Percentiles rank a stretch among this genome's conserved stretches.
Conservation (phyloP, 202 grass and related monocot species). For the Hordeum pubiflorum region DNA sequence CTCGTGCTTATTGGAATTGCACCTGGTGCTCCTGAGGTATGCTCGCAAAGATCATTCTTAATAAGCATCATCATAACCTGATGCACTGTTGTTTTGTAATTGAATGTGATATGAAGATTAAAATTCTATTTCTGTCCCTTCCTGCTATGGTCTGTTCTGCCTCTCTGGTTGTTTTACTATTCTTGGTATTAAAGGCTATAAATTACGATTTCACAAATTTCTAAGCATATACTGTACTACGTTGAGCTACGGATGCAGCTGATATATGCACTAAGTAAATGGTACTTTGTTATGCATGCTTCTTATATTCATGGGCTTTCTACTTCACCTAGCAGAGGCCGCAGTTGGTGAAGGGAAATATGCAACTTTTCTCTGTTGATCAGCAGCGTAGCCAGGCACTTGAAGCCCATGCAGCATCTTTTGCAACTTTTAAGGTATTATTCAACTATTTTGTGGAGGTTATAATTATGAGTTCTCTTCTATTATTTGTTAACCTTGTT, state of each 20-base stretch:
- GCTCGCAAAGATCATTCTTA: neutral
- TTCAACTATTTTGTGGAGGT: neutral
- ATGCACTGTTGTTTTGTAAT: neutral
- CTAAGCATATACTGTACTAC: neutral
- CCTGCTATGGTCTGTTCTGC: neutral
- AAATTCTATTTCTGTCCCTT: neutral
- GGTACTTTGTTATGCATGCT: neutral
- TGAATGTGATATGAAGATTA: neutral
- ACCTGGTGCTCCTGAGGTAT: slow-evolving; percentile 82
- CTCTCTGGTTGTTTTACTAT: neutral
- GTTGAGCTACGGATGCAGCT: neutral
- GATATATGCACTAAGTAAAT: neutral
- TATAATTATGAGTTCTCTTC: slow-evolving; percentile 9
- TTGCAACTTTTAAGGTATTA: slow-evolving; percentile 69
- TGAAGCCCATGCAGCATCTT: slow-evolving; percentile 92
- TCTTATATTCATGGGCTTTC: slow-evolving; percentile 1
- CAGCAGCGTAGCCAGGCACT: slow-evolving; percentile 92
- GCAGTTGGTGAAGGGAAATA: slow-evolving; percentile 90
- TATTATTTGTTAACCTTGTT: neutral
- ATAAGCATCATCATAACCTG: neutral
- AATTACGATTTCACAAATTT: neutral
- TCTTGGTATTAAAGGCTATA: neutral
- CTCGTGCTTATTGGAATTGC: slow-evolving; percentile 97
- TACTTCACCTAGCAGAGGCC: slow-evolving; percentile 54
- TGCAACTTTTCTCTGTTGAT: slow-evolving; percentile 92